Evolutionary conservation across 208 protist genomes (phyloP), one percentile per base, ranked within the genome.

Genomic region (Herpetomonas samuelpessoai): DNA sequence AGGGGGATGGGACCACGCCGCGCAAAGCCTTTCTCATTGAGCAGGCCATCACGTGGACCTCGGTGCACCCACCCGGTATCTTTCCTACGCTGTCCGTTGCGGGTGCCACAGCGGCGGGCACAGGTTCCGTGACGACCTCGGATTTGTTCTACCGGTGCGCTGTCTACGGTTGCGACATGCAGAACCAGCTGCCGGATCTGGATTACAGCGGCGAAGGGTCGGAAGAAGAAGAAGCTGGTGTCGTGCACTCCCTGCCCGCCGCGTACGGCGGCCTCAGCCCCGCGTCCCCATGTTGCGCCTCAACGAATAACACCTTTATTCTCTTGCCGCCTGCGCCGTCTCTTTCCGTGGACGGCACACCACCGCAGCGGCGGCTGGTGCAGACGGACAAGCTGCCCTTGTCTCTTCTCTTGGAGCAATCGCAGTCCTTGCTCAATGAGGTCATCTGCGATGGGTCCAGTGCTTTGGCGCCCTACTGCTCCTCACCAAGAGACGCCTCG

Each of bases 241-340:
- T 41, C 9, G 35, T 41, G 9, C 14, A 41, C 35, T 14, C 9
- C 35, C 46, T 51, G 7, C 12, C 54, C 0, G 46, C 54, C 0
- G 64, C 57, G 9, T 6, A 62, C 14, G 79, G 72, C 27, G 79
- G 79, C 14, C 59, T 86, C 18, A 57, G 68, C 35, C 62, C 70
- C 12, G 47, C 63, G 14, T 49, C 48, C 1, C 71, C 75, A 18
- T 86, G 79, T 48, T 71, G 74, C 25, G 55, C 61, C 29, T 62
- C 65, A 3, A 65, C 45, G 19, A 79, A 86, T 52, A 63, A 52
- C 65, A 82, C 74, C 16, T 76, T 86, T 39, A 49, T 86, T 9
- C 57, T 86, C 0, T 68, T 65, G 57, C 75, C 64, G 29, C n/a
- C 28, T 1, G 19, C 45, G 2, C 16, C 44, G n/a, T 25, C 35